A percentile compares a stretch with the other conserved stretches of the same genome.
Conservation (phyloP, 352 stramenopile species). For the Phytophthora vignae region DNA sequence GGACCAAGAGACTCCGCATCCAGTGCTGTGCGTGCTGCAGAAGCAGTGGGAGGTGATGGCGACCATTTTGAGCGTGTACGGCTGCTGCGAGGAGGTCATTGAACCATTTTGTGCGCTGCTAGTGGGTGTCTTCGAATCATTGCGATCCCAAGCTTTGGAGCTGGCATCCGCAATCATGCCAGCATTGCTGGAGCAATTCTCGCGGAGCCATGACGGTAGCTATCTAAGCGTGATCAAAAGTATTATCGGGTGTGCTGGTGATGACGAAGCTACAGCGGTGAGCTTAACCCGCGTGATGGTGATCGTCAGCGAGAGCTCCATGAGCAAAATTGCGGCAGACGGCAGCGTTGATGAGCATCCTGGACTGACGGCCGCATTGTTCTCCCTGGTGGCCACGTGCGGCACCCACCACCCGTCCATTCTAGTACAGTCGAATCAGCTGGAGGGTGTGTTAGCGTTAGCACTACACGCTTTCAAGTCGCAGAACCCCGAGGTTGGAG, state of each 20-base stretch:
- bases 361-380: conserved; percentile 55
- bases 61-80: conserved; percentile 58
- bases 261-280: conserved; percentile 61
- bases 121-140: conserved; percentile 64
- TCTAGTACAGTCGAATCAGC: conserved; percentile 73
- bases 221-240: conserved; percentile 79
- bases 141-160: conserved; percentile 70
- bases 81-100: conserved; percentile 62
- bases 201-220: conserved; percentile 59
- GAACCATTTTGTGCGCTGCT: conserved; percentile 66
- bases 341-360: conserved; percentile 65
- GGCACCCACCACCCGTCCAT: conserved; percentile 65
- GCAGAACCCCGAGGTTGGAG: conserved; percentile 70
- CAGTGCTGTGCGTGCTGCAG: conserved; percentile 62
- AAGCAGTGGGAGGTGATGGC: conserved; percentile 67
- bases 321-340: conserved; percentile 61
- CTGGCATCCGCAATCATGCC: conserved; percentile 72
- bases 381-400: conserved; percentile 68
- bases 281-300: conserved; percentile 76
- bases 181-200: conserved; percentile 69
- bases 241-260: conserved; percentile 66
- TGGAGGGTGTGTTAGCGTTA: conserved; percentile 66
- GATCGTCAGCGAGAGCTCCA: conserved; percentile 61
- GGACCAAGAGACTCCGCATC: conserved; percentile 68
- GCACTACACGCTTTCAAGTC: conserved; percentile 70